Evolutionary conservation across 495 filamentous ascomycete species (phyloP), one percentile per base, ranked within the genome.

Genomic region (Neurospora intermedia): DNA sequence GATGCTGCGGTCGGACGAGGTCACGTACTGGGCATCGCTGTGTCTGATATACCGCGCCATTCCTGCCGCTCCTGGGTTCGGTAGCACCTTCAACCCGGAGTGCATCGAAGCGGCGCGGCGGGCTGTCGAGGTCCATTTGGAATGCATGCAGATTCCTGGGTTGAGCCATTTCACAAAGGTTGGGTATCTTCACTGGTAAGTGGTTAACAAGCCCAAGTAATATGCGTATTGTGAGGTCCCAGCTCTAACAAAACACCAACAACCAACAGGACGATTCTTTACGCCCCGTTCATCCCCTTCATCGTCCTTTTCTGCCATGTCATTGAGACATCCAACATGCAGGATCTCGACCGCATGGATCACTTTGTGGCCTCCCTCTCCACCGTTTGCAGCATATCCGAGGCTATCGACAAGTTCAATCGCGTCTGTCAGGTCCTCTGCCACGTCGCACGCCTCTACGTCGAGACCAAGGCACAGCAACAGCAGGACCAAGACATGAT

Each of bases 271-370:
- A 87, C 87, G 2, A 83, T 92, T 39, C 82, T 92, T 27, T 85
- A 89, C 76, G 84, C 88, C 13, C 91, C 90, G 4, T 91, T 92
- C 76, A 87, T 89, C 45, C 91, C 90, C 0, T 89, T 91, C 77
- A 90, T 91, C 69, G 88, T 92, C 3, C 82, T 92, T 6, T 92
- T 92, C 83, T 91, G 90, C 82, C 86, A 91, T 73, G 84, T 88
- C 5, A 87, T 92, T 73, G 85, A 88, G 76, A 85, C 84, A 0
- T 83, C 81, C 0, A 75, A 82, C 71, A 66, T 76, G 31, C 77
- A 79, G 18, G 89, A 91, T 72, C 82, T 91, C 6, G 62, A 76
- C 27, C 83, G 82, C 0, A 84, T 92, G 1, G 83, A 84, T 42
- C 83, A 85, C 9, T 92, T 92, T 74, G 84, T 89, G 66, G 77